Conservation (phyloP, 139 green algal species). For the Desmodesmus armatus region DNA sequence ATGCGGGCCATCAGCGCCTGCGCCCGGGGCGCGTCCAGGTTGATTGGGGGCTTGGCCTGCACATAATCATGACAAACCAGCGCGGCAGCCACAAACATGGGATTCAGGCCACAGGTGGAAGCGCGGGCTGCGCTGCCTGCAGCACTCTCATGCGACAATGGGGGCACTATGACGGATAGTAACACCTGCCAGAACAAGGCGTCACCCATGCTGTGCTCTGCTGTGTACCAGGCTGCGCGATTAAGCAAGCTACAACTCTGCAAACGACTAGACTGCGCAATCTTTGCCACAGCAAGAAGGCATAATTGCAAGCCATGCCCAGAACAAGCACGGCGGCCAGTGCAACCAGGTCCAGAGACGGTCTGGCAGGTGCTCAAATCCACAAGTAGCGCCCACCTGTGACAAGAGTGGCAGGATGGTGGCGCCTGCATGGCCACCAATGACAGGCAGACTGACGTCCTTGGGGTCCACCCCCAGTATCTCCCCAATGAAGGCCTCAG, state of each 20-base stretch:
- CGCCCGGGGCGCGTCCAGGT: conserved; percentile 14
- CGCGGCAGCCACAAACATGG: no score
- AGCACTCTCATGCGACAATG: not conserved
- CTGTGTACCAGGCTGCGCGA: not conserved
- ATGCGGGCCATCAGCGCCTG: conserved; percentile 58
- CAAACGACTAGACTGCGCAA: no score
- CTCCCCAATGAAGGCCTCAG: conserved; percentile 75
- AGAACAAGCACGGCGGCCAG: no score
- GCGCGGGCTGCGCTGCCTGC: not conserved
- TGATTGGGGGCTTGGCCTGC: conserved; percentile 42
- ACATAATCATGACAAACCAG: no score
- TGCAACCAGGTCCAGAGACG: no score
- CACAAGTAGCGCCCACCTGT: conserved; percentile 66
- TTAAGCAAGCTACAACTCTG: no score
- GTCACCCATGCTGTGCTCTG: not conserved
- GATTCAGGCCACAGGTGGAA: not conserved
- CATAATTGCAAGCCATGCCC: not conserved
- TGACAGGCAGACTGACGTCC: conserved; percentile 94
- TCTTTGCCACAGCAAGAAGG: no score
- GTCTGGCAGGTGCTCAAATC: no score
- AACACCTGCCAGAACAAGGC: not conserved
- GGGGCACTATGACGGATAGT: not conserved
- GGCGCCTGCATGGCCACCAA: conserved; percentile 96
- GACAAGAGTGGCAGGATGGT: conserved; percentile 99
- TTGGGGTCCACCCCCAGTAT: conserved; percentile 65